Conservation (phyloP, 2,329 filamentous ascomycete genomes). For the Fusarium xylarioides region DNA sequence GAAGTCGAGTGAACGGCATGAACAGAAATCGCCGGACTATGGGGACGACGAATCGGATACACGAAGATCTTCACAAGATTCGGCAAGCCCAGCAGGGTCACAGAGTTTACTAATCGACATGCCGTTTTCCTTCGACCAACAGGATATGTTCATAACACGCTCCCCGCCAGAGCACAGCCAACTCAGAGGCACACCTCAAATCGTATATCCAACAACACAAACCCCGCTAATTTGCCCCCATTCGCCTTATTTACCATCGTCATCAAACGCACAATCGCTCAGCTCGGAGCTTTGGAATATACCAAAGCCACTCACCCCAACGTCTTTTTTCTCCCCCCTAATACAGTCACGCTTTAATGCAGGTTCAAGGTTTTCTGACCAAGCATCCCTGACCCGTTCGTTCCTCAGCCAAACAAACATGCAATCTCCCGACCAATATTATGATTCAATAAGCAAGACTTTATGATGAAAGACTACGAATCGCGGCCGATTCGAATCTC, state of each 20-base stretch:
- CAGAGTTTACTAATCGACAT: background rate
- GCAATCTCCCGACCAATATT: background rate
- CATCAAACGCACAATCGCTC: background rate
- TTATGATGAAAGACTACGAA: background rate
- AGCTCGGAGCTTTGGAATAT: background rate
- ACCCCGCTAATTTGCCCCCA: background rate
- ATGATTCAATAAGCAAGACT: background rate
- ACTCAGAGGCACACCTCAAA: background rate
- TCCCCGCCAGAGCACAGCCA: background rate
- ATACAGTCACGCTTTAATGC: background rate
- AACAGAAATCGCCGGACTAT: background rate
- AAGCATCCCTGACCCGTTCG: background rate
- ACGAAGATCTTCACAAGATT: background rate
- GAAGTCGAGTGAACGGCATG: background rate
- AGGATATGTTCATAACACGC: background rate
- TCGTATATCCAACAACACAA: background rate
- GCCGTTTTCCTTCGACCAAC: background rate
- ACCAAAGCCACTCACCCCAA: background rate
- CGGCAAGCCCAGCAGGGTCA: background rate
- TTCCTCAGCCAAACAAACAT: background rate
- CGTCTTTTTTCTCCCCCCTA: background rate
- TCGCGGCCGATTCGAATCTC: background rate
- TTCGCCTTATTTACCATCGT: background rate
- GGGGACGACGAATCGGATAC: background rate
- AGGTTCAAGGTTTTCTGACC: background rate